Evolutionary conservation across 306 rosid species (phyloP), one percentile per base, ranked within the genome.

Genomic region (Cucurbita moschata): DNA sequence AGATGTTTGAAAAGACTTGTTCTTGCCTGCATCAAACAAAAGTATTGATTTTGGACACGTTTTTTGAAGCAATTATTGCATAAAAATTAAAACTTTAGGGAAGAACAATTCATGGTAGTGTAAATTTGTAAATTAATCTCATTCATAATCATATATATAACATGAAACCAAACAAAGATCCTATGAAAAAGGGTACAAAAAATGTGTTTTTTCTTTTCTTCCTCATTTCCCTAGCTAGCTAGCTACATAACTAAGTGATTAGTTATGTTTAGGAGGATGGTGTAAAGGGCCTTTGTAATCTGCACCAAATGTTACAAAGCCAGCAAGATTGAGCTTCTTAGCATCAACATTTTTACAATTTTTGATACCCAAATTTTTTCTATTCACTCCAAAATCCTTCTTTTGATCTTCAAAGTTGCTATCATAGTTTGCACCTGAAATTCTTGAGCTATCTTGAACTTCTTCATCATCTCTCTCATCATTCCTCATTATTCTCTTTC

Each of bases 351-450:
- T 69, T 14, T 69, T 47, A 69, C 75, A 71, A 37, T 39, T 52
- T 57, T 47, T 75, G 16, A 21, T 60, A 19, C 71, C 46, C 70
- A 42, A 11, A 0, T 26, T 47, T 74, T 57, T 72, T n/a, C 49
- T 51, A 44, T 42, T 10, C 5, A 52, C 65, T 43, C 76, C 42
- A 39, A 75, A 75, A 23, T 49, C 38, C 18, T 47, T 71, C 71
- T 75, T 75, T 75, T 72, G 52, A 72, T 75, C 77, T 75, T 75
- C 71, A 60, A 57, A 58, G 58, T 59, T 58, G 54, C 58, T 62
- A 71, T 71, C 75, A 53, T 58, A 60, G 19, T 60, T 75, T 75
- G 77, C 77, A 75, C 77, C 77, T 75, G 77, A 47, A 75, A 61
- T 47, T 37, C 37, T 12, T 13, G 76, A 56, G 23, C 10, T 39